Conservation (phyloP, 176 grass and related monocot genomes). For the Oryza nivara region DNA sequence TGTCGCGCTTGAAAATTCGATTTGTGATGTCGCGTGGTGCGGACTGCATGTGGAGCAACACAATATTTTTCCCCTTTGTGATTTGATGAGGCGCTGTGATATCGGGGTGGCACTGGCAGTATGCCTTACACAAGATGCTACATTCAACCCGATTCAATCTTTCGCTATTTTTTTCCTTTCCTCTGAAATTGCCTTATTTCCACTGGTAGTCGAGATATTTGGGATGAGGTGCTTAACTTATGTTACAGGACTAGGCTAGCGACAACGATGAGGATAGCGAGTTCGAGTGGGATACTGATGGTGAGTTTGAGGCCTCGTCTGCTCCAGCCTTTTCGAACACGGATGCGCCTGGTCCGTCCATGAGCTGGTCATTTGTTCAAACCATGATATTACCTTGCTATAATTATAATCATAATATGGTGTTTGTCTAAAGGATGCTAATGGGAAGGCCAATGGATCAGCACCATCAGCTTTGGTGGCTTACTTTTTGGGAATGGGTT, state of each 20-base stretch:
- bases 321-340: neutral
- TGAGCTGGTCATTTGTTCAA: conserved; percentile 1
- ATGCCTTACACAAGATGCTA: neutral
- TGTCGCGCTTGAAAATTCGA: neutral
- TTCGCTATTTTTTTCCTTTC: neutral
- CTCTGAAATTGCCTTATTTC: conserved; percentile 3
- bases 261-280: conserved; percentile 38
- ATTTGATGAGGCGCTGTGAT: neutral
- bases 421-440: conserved; percentile 47
- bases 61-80: neutral
- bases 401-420: conserved; percentile 10
- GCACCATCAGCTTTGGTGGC: conserved; percentile 35
- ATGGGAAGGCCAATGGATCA: conserved; percentile 29
- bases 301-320: conserved; percentile 22
- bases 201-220: conserved; percentile 1
- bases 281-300: conserved; percentile 49
- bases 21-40: neutral
- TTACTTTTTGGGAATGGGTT: conserved; percentile 63
- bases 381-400: conserved; percentile 29
- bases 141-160: neutral
- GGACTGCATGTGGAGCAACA: neutral
- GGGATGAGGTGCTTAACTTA: neutral
- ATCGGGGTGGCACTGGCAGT: neutral
- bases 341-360: conserved; percentile 29
- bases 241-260: conserved; percentile 48